phyloP scores from a whole-genome alignment of 2,329 filamentous ascomycete genomes.

The Fusarium transvaalense region DNA sequence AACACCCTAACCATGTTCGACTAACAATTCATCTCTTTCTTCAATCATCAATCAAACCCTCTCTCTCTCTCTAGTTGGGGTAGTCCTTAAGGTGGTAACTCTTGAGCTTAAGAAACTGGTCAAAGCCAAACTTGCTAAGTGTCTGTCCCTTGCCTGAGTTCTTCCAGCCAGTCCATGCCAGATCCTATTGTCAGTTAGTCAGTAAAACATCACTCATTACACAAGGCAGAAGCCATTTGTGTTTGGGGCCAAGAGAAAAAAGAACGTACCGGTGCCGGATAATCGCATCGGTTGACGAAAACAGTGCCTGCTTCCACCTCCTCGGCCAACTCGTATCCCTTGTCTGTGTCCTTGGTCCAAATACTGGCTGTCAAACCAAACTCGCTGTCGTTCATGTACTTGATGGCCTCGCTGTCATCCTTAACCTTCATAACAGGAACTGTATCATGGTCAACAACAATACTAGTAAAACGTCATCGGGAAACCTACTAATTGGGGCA shows the following conservation, averaged over 20 bases:
- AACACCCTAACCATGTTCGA: constrained; percentile 8
- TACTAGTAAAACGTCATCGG: background rate
- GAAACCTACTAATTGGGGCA: constrained; percentile 59
- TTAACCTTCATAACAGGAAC: constrained; percentile 86
- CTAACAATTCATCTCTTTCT: constrained; percentile 1
- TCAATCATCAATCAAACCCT: background rate
- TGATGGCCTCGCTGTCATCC: constrained; percentile 82
- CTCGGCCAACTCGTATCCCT: constrained; percentile 81
- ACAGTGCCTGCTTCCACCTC: constrained; percentile 92
- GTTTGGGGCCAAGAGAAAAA: constrained; percentile 2
- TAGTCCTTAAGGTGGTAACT: constrained; percentile 93
- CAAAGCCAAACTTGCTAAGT: constrained; percentile 89
- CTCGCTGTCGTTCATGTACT: constrained; percentile 93
- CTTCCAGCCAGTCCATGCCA: constrained; percentile 99
- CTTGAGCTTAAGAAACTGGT: constrained; percentile 96
- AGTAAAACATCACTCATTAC: constrained; percentile 17
- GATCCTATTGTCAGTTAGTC: constrained; percentile 68
- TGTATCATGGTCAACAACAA: constrained; percentile 17
- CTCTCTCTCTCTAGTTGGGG: constrained; percentile 62
- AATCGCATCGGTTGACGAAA: constrained; percentile 96
- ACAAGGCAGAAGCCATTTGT: constrained; percentile 19
- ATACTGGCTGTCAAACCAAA: constrained; percentile 97
- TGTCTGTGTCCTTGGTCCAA: constrained; percentile 89
- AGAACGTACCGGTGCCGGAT: constrained; percentile 82
- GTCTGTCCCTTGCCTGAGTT: constrained; percentile 94